Evolutionary conservation across 495 filamentous ascomycete genomes (phyloP).

Genomic region (Massariosphaeria phaeospora): DNA sequence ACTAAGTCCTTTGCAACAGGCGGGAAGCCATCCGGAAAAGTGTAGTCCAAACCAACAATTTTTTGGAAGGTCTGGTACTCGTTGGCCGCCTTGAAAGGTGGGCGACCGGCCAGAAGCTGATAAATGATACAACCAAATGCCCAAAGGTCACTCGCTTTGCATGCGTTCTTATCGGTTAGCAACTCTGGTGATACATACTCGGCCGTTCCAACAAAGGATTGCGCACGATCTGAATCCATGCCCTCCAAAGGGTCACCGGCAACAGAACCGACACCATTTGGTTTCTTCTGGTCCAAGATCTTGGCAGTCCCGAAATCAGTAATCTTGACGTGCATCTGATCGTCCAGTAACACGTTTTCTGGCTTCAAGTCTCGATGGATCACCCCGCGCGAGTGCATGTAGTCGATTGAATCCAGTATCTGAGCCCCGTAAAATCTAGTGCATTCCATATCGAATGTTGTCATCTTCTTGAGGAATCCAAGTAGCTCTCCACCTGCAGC

Average conservation of each 20-base stretch:
- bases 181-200: conserved; percentile 98
- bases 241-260: conserved; percentile 50
- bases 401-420: conserved; percentile 93
- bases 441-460: conserved; percentile 93
- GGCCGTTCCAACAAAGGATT: conserved; percentile 95
- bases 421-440: conserved; percentile 92
- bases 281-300: conserved; percentile 64
- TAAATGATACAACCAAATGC: conserved; percentile 99
- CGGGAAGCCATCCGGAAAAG: conserved; percentile 89
- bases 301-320: conserved; percentile 99
- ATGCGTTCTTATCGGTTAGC: conserved; percentile 89
- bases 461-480: conserved; percentile 86
- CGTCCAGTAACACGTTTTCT: conserved; percentile 92
- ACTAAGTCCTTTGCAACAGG: conserved; percentile 83
- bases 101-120: conserved; percentile 85
- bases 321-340: conserved; percentile 96
- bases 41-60: conserved; percentile 89
- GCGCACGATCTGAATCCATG: conserved; percentile 66
- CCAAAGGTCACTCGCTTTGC: conserved; percentile 98
- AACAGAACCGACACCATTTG: conserved; percentile 34
- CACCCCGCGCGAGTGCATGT: conserved; percentile 94
- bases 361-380: conserved; percentile 98
- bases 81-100: conserved; percentile 95
- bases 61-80: conserved; percentile 99
- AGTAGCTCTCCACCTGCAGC: conserved; percentile 90